These are phyloP conservation scores for Seiridium cupressi DNA, from an alignment of 2,329 filamentous ascomycete species.

Conservation along the genomic window DNA sequence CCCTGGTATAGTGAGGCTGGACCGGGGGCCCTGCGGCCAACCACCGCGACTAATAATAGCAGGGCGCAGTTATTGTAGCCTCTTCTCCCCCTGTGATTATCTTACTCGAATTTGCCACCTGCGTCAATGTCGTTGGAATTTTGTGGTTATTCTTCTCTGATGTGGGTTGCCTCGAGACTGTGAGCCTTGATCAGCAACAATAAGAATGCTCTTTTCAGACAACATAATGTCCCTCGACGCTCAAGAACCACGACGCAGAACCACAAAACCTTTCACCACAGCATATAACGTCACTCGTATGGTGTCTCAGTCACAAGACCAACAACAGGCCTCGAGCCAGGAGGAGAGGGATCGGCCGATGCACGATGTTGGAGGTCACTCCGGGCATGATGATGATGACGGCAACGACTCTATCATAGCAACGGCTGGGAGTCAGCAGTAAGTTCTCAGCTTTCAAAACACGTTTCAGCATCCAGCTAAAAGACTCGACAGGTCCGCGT, in stretches of 20 bases:
- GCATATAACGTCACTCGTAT: not conserved
- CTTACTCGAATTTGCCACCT: not conserved
- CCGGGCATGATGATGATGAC: not conserved
- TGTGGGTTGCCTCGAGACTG: not conserved
- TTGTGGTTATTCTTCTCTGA: not conserved
- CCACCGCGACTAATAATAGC: not conserved
- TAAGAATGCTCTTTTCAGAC: not conserved
- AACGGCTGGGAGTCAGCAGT: not conserved
- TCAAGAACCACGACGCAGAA: too few relatives aligned
- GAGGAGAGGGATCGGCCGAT: not conserved
- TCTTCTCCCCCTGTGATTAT: not conserved
- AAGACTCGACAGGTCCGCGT: not conserved
- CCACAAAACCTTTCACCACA: not conserved
- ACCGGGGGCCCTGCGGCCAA: not conserved
- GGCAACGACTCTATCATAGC: not conserved
- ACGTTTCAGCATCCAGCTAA: not conserved
- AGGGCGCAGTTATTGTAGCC: not conserved
- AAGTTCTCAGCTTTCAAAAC: not conserved
- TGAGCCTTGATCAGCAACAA: not conserved
- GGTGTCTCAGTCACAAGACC: not conserved
- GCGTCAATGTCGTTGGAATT: not conserved
- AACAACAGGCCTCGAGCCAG: not conserved
- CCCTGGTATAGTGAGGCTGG: not conserved
- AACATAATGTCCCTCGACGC: not conserved
- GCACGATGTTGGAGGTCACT: not conserved